Evolutionary conservation across 805 yeast genomes (phyloP).

Genomic region (Candida tallmaniae): DNA sequence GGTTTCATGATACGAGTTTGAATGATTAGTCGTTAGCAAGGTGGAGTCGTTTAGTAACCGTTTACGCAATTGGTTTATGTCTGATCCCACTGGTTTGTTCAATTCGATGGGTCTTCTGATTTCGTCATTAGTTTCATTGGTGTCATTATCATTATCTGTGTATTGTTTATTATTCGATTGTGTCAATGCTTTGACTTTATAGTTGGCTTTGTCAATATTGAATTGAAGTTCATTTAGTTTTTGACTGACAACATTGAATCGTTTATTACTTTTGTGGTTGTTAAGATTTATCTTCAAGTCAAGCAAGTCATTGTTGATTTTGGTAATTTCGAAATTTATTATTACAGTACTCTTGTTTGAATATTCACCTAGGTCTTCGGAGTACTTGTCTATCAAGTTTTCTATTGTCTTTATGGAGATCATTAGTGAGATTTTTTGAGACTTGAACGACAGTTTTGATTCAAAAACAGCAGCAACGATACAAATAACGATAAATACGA

Average conservation of each 20-base stretch:
- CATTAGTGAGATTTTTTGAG: too few relatives aligned
- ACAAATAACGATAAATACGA: too few relatives aligned
- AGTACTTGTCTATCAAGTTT: conserved; percentile 17
- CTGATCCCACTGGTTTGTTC: too few relatives aligned
- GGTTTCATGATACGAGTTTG: conserved; percentile 37
- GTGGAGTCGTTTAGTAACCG: conserved; percentile 6
- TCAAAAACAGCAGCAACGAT: too few relatives aligned
- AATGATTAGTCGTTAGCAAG: conserved; percentile 1
- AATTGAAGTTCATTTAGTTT: conserved; percentile 8
- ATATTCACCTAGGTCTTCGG: conserved; percentile 2
- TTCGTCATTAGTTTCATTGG: background rate
- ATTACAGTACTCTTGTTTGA: background rate
- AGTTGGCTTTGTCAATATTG: conserved; percentile 3
- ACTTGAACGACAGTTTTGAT: too few relatives aligned
- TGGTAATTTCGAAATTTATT: conserved; percentile 1
- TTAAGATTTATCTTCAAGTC: conserved; percentile 5
- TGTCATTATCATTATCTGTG: background rate
- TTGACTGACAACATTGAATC: conserved; percentile 3
- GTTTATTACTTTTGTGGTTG: conserved; percentile 6
- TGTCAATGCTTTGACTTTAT: background rate
- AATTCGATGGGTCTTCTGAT: too few relatives aligned
- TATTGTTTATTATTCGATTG: background rate
- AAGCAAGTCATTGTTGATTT: conserved; percentile 8
- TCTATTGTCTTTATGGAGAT: conserved; percentile 14
- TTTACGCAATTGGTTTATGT: conserved; percentile 8